These are phyloP conservation scores for Triticum timopheevii DNA, from an alignment of 176 grass and related monocot species.

Conservation along the genomic window DNA sequence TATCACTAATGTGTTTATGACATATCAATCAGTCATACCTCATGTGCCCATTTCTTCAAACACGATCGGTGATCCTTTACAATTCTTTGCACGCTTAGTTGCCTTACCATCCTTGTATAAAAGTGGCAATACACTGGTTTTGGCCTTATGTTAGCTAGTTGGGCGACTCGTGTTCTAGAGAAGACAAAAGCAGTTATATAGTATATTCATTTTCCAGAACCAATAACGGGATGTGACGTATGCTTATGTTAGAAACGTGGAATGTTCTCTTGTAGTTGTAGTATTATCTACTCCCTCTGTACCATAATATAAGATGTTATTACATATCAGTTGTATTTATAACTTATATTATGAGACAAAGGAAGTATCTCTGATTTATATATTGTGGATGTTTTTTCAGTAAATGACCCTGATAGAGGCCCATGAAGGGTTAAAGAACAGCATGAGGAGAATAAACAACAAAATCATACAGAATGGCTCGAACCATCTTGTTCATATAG, in stretches of 20 bases:
- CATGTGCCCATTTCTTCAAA: neutral
- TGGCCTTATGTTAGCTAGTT: neutral
- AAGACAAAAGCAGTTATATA: neutral
- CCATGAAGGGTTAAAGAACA: slow-evolving; percentile 82
- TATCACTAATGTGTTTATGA: neutral
- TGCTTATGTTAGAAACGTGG: neutral
- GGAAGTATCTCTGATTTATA: neutral
- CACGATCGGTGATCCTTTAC: neutral
- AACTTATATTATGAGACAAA: too few relatives aligned
- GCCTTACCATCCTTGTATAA: neutral
- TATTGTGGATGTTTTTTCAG: slow-evolving; percentile 28
- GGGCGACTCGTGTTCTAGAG: neutral
- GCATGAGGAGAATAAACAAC: slow-evolving; percentile 90
- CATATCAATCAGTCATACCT: neutral
- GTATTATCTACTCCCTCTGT: too few relatives aligned
- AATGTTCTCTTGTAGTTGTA: too few relatives aligned
- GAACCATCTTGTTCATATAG: slow-evolving; percentile 78
- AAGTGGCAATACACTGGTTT: neutral
- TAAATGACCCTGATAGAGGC: slow-evolving; percentile 77
- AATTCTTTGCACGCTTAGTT: neutral
- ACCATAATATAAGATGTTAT: too few relatives aligned
- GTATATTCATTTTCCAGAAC: neutral
- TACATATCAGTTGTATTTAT: too few relatives aligned
- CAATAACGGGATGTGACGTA: neutral
- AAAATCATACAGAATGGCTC: slow-evolving; percentile 83